Evolutionary conservation across 2,329 filamentous ascomycete species (phyloP).

Genomic region (Fusarium sp.): DNA sequence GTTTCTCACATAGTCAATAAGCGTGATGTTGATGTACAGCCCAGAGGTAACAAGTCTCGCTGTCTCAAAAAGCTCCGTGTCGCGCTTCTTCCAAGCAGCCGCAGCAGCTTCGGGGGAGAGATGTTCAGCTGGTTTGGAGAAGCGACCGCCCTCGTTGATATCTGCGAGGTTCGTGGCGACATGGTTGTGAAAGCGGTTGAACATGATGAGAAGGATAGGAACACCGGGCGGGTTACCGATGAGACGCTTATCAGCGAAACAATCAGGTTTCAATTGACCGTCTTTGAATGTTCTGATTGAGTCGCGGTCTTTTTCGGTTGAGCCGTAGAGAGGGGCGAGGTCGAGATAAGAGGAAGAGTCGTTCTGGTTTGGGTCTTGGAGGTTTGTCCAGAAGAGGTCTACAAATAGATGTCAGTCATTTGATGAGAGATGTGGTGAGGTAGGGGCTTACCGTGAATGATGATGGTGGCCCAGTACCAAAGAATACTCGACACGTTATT

Average conservation of each 20-base stretch:
- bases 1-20: conserved; percentile 82
- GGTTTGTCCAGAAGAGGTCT: conserved; percentile 78
- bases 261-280: conserved; percentile 77
- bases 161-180: conserved; percentile 79
- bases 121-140: conserved; percentile 68
- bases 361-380: conserved; percentile 66
- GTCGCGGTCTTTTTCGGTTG: conserved; percentile 73
- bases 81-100: conserved; percentile 72
- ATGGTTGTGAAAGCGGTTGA: conserved; percentile 88
- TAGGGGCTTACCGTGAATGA: conserved; percentile 68
- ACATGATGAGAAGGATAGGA: conserved; percentile 78
- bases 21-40: conserved; percentile 80
- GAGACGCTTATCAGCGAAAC: conserved; percentile 76
- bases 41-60: conserved; percentile 79
- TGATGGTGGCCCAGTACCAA: conserved; percentile 78
- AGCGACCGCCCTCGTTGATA: conserved; percentile 88
- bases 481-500: conserved; percentile 78
- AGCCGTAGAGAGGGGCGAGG: conserved; percentile 76
- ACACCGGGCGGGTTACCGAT: conserved; percentile 78
- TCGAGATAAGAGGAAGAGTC: conserved; percentile 79
- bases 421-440: rapidly evolving
- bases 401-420: not conserved
- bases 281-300: conserved; percentile 74
- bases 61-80: conserved; percentile 83
- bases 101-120: conserved; percentile 60